Evolutionary conservation across 2,329 filamentous ascomycete genomes (phyloP).

Genomic region (Pestalotiopsis sp.): DNA sequence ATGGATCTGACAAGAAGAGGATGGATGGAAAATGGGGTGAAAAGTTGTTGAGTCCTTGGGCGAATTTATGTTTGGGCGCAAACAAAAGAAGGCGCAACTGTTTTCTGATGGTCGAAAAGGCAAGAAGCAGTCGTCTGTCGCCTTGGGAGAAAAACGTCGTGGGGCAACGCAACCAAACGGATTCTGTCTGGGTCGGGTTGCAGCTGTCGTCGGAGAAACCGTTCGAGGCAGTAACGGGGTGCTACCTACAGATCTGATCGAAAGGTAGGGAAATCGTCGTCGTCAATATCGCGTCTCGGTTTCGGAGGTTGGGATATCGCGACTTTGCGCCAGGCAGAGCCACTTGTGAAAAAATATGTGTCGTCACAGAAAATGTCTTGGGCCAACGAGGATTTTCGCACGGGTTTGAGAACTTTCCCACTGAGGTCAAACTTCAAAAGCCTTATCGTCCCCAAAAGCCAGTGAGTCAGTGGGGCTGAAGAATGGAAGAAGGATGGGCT

Average conservation of each 20-base stretch:
- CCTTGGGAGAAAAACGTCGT: slow-evolving; percentile 1
- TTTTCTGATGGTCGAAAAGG: background rate
- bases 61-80: background rate
- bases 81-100: slow-evolving; percentile 8
- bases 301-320: slow-evolving; percentile 6
- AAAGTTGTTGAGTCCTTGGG: background rate
- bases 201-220: slow-evolving; percentile 2
- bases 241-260: background rate
- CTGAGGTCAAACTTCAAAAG: slow-evolving; percentile 1
- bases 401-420: slow-evolving; percentile 9
- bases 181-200: background rate
- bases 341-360: slow-evolving; percentile 12
- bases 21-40: background rate
- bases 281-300: background rate
- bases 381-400: slow-evolving; percentile 12
- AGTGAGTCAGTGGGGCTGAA: background rate
- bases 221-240: background rate
- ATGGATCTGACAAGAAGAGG: background rate
- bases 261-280: background rate
- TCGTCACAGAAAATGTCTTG: slow-evolving; percentile 13
- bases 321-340: slow-evolving; percentile 29
- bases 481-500: background rate
- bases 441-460: background rate
- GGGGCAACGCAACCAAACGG: slow-evolving; percentile 5
- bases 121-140: background rate